Evolutionary conservation across 2,329 filamentous ascomycete genomes (phyloP).

Genomic region (Aspergillus sp.): DNA sequence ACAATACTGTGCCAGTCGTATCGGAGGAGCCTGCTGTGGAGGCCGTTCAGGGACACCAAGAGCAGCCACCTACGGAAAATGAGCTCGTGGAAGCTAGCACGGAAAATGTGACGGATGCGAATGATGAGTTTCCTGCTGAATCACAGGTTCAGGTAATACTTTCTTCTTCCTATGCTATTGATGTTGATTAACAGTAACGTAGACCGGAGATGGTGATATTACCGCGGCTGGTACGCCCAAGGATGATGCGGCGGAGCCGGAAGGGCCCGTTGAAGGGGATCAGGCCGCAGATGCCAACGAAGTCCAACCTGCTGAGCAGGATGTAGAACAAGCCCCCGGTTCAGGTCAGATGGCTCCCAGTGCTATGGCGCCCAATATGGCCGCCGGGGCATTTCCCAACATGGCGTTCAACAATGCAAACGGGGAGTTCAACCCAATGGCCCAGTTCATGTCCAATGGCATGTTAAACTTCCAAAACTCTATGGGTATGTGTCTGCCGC

Average conservation of each 20-base stretch:
- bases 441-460: constrained; percentile 56
- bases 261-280: constrained; percentile 9
- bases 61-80: constrained; percentile 8
- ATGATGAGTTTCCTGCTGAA: constrained; percentile 4
- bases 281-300: constrained; percentile 5
- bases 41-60: constrained; percentile 3
- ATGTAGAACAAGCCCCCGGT: constrained; percentile 4
- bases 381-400: constrained; percentile 47
- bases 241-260: constrained; percentile 6
- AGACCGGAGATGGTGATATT: constrained; percentile 2
- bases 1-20: neutral
- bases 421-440: constrained; percentile 66
- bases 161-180: neutral
- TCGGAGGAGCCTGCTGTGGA: constrained; percentile 7
- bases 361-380: constrained; percentile 41
- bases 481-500: constrained; percentile 69
- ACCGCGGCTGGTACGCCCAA: constrained; percentile 2
- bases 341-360: constrained; percentile 14
- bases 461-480: constrained; percentile 66
- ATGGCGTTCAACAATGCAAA: constrained; percentile 56
- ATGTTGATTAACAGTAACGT: no score
- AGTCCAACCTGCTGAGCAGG: constrained; percentile 11
- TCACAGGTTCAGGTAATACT: constrained; percentile 13
- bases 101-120: constrained; percentile 3
- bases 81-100: constrained; percentile 3